Evolutionary conservation across 1,284 basidiomycete species (phyloP), one percentile per base, ranked within the genome.

Genomic region (Ceratobasidium sp.): DNA sequence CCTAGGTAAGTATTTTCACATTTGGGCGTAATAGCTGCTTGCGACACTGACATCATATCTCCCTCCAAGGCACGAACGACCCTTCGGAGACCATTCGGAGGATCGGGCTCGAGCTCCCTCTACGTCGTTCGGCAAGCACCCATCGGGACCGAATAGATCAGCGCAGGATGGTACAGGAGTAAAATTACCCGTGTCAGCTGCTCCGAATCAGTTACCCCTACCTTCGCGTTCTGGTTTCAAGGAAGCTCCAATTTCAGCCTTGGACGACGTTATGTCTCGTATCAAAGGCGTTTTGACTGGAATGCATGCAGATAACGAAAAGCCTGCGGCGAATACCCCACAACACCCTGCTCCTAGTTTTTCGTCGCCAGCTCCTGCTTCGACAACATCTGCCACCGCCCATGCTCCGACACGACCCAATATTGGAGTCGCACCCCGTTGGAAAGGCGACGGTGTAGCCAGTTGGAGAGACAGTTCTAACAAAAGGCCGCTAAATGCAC

Each of bases 231-330:
- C 74, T 23, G 48, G 73, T 12, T 77, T 77, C 78, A 81, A 87
- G 77, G 91, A 89, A 76, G 86, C 86, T 51, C 83, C 88, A 18
- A 89, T 92, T 84, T 87, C 90, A 4, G 85, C 91, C 16, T 82
- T 96, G 76, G 90, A 95, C 77, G 90, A 94, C 77, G 88, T 89
- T 67, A 91, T 97, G 85, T 93, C 91, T 6, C 86, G 94, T 36
- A 94, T 97, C 77, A 94, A 92, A 78, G 93, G 92, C 25, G 94
- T 90, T 3, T 81, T 96, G 77, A 86, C 88, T 78, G 86, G 85
- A 46, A 91, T 92, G 86, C 87, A 91, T 69, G 81, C 83, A 21
- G 79, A 79, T 18, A 44, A 44, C 40, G 82, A 83, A 6, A 66
- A 75, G 21, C 64, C 76, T 48, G 64, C 61, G 14, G 64, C 12